Evolutionary conservation across 2,329 filamentous ascomycete species (phyloP).

Genomic region (Colletotrichum musae): DNA sequence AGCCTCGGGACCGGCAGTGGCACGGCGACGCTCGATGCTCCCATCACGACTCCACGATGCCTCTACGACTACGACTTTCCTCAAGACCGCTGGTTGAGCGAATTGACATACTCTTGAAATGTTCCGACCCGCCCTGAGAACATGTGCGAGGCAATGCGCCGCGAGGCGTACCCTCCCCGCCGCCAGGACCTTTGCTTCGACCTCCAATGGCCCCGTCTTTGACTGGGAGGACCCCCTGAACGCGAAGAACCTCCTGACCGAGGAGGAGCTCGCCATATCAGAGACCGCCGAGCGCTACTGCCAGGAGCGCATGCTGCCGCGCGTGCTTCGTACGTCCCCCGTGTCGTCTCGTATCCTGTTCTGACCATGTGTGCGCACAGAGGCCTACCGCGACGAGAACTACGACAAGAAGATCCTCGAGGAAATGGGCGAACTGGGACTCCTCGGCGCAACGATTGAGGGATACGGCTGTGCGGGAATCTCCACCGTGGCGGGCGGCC

Average conservation of each 20-base stretch:
- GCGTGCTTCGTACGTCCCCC: slow-evolving; percentile 80
- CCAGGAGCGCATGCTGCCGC: slow-evolving; percentile 87
- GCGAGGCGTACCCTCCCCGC: slow-evolving; percentile 38
- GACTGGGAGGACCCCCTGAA: slow-evolving; percentile 94
- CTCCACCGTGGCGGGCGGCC: slow-evolving; percentile 87
- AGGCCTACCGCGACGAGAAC: slow-evolving; percentile 87
- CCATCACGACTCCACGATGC: slow-evolving; percentile 7
- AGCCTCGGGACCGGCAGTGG: slow-evolving; percentile 16
- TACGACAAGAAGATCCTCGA: slow-evolving; percentile 88
- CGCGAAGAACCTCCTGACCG: slow-evolving; percentile 82
- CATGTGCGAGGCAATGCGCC: slow-evolving; percentile 32
- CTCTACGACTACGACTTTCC: background rate
- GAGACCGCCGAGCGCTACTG: slow-evolving; percentile 95
- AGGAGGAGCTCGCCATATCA: slow-evolving; percentile 90
- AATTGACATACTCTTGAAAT: slow-evolving; percentile 23
- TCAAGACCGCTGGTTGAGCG: slow-evolving; percentile 4
- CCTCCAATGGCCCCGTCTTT: slow-evolving; percentile 64
- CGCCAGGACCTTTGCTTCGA: slow-evolving; percentile 54
- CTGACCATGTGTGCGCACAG: slow-evolving; percentile 57
- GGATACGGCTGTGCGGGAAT: slow-evolving; percentile 92
- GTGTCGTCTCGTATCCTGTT: background rate
- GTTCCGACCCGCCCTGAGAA: slow-evolving; percentile 34
- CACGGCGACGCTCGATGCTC: background rate
- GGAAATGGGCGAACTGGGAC: slow-evolving; percentile 94
- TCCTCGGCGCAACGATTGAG: slow-evolving; percentile 87